Percentiles rank a stretch among this genome's conserved stretches.
phyloP scores from a whole-genome alignment of 2,329 filamentous ascomycete species.

The Xylaria sp. region DNA sequence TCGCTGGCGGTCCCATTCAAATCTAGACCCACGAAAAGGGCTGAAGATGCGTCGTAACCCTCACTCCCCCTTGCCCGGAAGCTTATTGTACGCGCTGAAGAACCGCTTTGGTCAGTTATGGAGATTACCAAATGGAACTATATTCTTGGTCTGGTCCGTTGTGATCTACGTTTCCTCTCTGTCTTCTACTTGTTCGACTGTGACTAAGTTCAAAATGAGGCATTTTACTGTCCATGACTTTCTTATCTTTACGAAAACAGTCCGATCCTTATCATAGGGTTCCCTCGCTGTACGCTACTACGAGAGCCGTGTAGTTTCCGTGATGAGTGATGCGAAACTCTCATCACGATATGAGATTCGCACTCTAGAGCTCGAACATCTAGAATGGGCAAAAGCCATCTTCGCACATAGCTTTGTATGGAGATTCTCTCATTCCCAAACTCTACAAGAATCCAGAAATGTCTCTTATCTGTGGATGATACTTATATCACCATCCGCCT shows the following conservation, averaged over 20 bases:
- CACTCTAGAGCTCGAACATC: slow-evolving; percentile 23
- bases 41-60: slow-evolving; percentile 4
- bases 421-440: background rate
- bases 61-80: background rate
- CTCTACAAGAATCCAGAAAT: background rate
- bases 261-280: background rate
- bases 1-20: slow-evolving; percentile 8
- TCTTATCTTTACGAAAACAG: background rate
- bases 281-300: background rate
- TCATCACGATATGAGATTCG: slow-evolving; percentile 34
- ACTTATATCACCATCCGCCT: background rate
- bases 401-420: slow-evolving; percentile 36
- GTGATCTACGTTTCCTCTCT: background rate
- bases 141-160: background rate
- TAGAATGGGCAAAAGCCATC: slow-evolving; percentile 33
- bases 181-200: background rate
- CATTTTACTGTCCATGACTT: background rate
- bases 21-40: slow-evolving; percentile 9
- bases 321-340: slow-evolving; percentile 26
- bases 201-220: background rate
- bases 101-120: slow-evolving; percentile 1
- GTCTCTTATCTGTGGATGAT: background rate
- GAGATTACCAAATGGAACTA: background rate
- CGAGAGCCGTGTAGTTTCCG: background rate
- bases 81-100: background rate